phyloP scores from a whole-genome alignment of 495 filamentous ascomycete genomes.

The Umbilicaria muhlenbergii region DNA sequence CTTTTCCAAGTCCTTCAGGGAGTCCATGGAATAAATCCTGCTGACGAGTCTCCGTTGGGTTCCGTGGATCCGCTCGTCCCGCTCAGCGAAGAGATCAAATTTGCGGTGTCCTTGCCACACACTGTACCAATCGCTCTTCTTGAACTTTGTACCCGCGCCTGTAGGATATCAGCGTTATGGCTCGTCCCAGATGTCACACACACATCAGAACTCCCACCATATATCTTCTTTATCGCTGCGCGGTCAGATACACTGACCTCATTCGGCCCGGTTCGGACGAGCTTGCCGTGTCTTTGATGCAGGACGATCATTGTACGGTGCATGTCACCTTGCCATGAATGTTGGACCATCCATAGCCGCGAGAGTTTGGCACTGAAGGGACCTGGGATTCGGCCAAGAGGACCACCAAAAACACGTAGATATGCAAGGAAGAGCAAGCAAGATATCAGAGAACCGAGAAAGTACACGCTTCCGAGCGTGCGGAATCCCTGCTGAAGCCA shows the following conservation, averaged over 20 bases:
- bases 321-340: conserved; percentile 31
- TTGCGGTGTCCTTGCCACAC: conserved; percentile 21
- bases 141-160: conserved; percentile 16
- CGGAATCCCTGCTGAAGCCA: neutral
- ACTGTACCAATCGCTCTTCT: conserved; percentile 17
- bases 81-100: conserved; percentile 20
- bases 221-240: conserved; percentile 18
- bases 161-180: no score
- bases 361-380: conserved; percentile 20
- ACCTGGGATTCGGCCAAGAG: conserved; percentile 18
- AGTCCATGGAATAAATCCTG: conserved; percentile 17
- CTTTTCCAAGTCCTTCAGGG: conserved; percentile 14
- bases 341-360: conserved; percentile 37
- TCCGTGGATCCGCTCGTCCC: conserved; percentile 15
- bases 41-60: conserved; percentile 17
- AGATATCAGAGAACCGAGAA: neutral
- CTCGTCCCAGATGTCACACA: no score
- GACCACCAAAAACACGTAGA: conserved; percentile 15
- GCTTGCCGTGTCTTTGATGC: conserved; percentile 37
- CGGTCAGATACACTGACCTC: conserved; percentile 39
- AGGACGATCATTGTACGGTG: conserved; percentile 34
- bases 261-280: conserved; percentile 46
- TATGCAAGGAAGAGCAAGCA: conserved; percentile 11
- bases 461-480: neutral
- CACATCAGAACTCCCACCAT: conserved; percentile 4